A percentile compares a stretch with the other conserved stretches of the same genome.
phyloP scores from a whole-genome alignment of 2,329 filamentous ascomycete genomes.

The Penicillium sp. region DNA sequence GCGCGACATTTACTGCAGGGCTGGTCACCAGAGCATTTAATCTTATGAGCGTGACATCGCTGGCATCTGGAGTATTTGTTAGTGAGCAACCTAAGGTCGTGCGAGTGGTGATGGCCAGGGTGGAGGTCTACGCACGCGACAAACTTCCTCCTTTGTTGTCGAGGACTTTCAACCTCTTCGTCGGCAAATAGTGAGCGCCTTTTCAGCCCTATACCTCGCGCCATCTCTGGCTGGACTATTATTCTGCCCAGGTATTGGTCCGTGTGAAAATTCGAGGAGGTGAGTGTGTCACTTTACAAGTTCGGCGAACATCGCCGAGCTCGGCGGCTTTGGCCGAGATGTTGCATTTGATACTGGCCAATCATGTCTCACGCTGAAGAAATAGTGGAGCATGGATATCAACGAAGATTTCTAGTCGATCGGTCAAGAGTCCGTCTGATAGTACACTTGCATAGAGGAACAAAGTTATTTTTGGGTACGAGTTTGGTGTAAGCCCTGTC shows the following conservation, averaged over 20 bases:
- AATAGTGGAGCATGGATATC: not conserved
- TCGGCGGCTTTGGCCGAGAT: constrained; percentile 14
- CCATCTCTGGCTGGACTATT: constrained; percentile 14
- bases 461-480: too few species aligned
- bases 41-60: constrained; percentile 50
- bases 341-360: not conserved
- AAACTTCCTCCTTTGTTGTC: constrained; percentile 31
- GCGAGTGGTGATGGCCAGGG: too few species aligned
- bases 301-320: constrained; percentile 16
- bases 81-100: not conserved
- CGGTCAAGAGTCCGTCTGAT: not conserved
- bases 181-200: constrained; percentile 14
- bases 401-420: not conserved
- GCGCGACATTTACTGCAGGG: constrained; percentile 46
- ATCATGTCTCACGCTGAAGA: not conserved
- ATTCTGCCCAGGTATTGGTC: constrained; percentile 9
- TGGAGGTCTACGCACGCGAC: constrained; percentile 29
- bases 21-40: constrained; percentile 49
- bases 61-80: constrained; percentile 35
- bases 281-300: not conserved
- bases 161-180: constrained; percentile 12
- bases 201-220: constrained; percentile 17
- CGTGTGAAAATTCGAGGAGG: constrained; percentile 1
- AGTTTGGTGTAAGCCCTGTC: not conserved
- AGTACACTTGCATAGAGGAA: not conserved